Evolutionary conservation across 371 early-diverging fungal genomes (phyloP), one percentile per base, ranked within the genome.

Genomic region (Globomyces sp.): DNA sequence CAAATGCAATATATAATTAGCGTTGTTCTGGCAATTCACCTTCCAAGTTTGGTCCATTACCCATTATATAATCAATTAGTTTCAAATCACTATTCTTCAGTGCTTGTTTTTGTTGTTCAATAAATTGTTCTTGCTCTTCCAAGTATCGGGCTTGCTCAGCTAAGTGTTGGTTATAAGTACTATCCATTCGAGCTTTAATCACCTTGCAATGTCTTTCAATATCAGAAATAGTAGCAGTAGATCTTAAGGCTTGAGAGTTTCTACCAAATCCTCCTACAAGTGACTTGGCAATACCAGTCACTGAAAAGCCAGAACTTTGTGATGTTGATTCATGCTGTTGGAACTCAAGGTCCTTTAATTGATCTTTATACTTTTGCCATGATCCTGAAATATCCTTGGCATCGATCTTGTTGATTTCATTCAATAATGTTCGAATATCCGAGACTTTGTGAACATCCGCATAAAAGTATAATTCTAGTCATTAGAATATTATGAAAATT

Each of bases 51-150:
- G 39, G 63, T 10, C 69, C 74, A 8, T 73, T 73, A 8, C 74
- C 73, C 55, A 62, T 70, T 65, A 75, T 62, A 58, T 76, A 74
- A 63, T 79, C 80, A 66, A 74, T 67, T 50, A 79, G 50, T 65
- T 75, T 79, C 47, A 74, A 55, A 69, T 74, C 76, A 68, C 75
- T 78, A 36, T 69, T 72, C 71, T 74, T 75, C 68, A 75, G 73
- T 13, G 73, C 78, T 64, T 77, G 72, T 46, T 77, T 50, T 64
- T 71, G 72, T 61, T 75, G 68, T 70, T 66, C 48, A 58, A 66
- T 62, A 45, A 64, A 65, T 66, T 78, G 74, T 70, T 75, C 77
- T 72, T 78, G 78, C 68, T 77, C 67, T 53, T 69, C 59, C 52
- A 68, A 68, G 64, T 71, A 46, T 47, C 74, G 74, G 58, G 68